Conservation (phyloP, 2,329 filamentous ascomycete species). For the Graphilbum fragrans region DNA sequence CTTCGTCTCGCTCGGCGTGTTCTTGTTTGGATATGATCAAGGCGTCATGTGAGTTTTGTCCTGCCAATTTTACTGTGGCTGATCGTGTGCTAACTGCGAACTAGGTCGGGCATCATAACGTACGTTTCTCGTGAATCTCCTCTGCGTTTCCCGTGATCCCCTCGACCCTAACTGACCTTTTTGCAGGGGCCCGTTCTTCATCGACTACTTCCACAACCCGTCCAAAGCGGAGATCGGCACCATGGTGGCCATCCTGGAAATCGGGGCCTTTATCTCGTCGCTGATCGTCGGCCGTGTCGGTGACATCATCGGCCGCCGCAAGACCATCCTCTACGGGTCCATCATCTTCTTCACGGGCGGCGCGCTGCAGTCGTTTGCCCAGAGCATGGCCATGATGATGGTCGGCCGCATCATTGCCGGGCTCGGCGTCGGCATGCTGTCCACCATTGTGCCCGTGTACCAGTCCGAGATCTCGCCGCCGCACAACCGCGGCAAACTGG, state of each 20-base stretch:
- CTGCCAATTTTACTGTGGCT: no score
- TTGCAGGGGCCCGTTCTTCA: conserved; percentile 72
- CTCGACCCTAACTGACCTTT: neutral
- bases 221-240: conserved; percentile 80
- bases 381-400: conserved; percentile 82
- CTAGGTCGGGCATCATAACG: conserved; percentile 50
- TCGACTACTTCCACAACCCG: conserved; percentile 84
- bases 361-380: conserved; percentile 70
- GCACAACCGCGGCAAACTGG: conserved; percentile 88
- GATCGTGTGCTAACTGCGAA: no score
- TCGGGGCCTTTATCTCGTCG: conserved; percentile 86
- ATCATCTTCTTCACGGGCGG: conserved; percentile 79
- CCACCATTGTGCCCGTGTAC: conserved; percentile 86
- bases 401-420: conserved; percentile 72
- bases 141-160: neutral
- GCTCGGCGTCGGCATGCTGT: conserved; percentile 76
- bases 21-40: conserved; percentile 82
- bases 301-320: conserved; percentile 79
- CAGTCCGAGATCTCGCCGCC: conserved; percentile 93
- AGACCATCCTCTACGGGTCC: conserved; percentile 87
- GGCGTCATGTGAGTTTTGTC: conserved; percentile 52
- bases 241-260: conserved; percentile 93
- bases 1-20: conserved; percentile 75
- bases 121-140: conserved; percentile 27
- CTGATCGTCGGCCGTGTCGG: conserved; percentile 77